phyloP scores from a whole-genome alignment of 306 rosid species.

The Pueraria montana region DNA sequence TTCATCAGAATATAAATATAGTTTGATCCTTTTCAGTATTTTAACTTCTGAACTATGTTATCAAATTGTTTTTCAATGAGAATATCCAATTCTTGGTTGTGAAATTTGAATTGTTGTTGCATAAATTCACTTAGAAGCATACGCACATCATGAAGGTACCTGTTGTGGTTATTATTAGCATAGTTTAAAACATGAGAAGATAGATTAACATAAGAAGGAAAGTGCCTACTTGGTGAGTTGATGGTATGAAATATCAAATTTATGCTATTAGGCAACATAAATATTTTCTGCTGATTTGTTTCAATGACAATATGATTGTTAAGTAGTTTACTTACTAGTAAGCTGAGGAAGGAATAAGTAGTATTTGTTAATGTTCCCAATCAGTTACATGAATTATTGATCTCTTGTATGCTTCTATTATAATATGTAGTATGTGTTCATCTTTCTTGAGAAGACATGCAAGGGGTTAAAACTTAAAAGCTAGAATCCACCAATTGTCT shows the following conservation, averaged over 20 bases:
- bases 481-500: too few species aligned
- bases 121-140: conserved; percentile 11
- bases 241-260: conserved; percentile 10
- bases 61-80: not conserved
- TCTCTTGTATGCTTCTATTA: too few species aligned
- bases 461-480: not conserved
- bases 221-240: conserved; percentile 9
- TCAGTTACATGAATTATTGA: too few species aligned
- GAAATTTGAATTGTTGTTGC: conserved; percentile 21
- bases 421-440: too few species aligned
- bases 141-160: not conserved
- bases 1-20: conserved; percentile 8
- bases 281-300: conserved; percentile 17
- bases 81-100: conserved; percentile 28
- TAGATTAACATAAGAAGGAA: not conserved
- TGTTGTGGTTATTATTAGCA: conserved; percentile 17
- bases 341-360: conserved; percentile 10
- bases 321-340: conserved; percentile 1
- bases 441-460: too few species aligned
- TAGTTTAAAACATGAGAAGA: not conserved
- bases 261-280: conserved; percentile 19
- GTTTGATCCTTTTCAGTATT: not conserved
- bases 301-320: not conserved
- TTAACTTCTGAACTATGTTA: conserved; percentile 17
- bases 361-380: not conserved